Evolutionary conservation across 345 rosid genomes (phyloP).

Genomic region (Sonneratia caseolaris): DNA sequence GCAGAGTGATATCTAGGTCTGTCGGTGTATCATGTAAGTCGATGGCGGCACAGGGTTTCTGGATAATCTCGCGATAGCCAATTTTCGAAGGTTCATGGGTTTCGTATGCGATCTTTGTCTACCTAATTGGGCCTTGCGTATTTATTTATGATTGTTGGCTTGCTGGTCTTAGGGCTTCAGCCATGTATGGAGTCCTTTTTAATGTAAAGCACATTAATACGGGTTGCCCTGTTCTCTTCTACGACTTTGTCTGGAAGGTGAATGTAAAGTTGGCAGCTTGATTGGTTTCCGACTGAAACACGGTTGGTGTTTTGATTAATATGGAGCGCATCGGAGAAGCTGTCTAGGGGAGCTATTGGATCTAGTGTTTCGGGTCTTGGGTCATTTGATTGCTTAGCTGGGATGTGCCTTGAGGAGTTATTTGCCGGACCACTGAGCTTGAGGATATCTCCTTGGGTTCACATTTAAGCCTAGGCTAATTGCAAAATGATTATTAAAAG

Average conservation of each 20-base stretch:
- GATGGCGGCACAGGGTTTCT: background rate
- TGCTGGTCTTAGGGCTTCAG: background rate
- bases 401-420: background rate
- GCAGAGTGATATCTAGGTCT: background rate
- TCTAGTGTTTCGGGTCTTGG: background rate
- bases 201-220: background rate
- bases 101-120: background rate
- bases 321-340: background rate
- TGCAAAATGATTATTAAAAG: background rate
- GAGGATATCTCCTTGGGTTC: background rate
- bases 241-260: too few relatives aligned
- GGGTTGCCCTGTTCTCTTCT: background rate
- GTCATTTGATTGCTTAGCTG: background rate
- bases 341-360: background rate
- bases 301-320: background rate
- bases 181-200: background rate
- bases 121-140: background rate
- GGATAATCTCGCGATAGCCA: background rate
- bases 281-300: background rate
- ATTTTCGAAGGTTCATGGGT: background rate
- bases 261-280: background rate
- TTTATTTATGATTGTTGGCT: background rate
- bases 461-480: background rate
- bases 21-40: background rate
- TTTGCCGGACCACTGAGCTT: background rate